Evolutionary conservation across 1,284 basidiomycete species (phyloP), one percentile per base, ranked within the genome.

Genomic region (Cutaneotrichosporon dermatis): DNA sequence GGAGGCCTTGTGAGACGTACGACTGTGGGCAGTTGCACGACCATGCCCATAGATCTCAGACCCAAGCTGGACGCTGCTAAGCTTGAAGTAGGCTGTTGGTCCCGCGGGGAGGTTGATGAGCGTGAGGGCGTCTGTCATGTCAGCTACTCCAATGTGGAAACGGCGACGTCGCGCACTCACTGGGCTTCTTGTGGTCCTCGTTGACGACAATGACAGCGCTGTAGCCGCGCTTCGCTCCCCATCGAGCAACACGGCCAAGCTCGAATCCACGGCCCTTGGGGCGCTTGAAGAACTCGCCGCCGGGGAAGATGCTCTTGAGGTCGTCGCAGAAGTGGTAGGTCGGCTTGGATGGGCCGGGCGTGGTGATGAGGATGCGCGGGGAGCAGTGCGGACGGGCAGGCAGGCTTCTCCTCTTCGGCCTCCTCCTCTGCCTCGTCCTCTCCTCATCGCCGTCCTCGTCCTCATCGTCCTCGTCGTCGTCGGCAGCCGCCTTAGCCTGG

Each of bases 61-160:
- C 12, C 91, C 90, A 11, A 92, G 82, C 68, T 89, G 85, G 42
- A 99, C 83, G 7, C 92, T 95, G 0, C 90, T 89, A 45, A 99
- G 83, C 74, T 92, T 95, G 83, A 99, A 98, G 76, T 96, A 95
- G 0, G 94, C 94, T 0, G 92, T 92, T 0, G 96, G 96, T 1
- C 96, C 96, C 54, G 86, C 80, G 0, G 96, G 96, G 11, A 99
- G 84, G 71, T 94, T 86, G 50, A 94, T 85, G 51, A 99, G 78
- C 0, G 95, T 99, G 63, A 99, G 86, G 3, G 92, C 92, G 77
- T 96, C 95, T 89, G 52, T 4, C n/a, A n/a, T 39, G 53, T 66
- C 50, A 69, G 60, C 51, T 3, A 15, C 10, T 8, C 11, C 41
- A 6, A n/a, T n/a, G n/a, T n/a, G n/a, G n/a, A n/a, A n/a, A n/a